Conservation (phyloP, 2,329 filamentous ascomycete genomes). For the Fonsecaea erecta region DNA sequence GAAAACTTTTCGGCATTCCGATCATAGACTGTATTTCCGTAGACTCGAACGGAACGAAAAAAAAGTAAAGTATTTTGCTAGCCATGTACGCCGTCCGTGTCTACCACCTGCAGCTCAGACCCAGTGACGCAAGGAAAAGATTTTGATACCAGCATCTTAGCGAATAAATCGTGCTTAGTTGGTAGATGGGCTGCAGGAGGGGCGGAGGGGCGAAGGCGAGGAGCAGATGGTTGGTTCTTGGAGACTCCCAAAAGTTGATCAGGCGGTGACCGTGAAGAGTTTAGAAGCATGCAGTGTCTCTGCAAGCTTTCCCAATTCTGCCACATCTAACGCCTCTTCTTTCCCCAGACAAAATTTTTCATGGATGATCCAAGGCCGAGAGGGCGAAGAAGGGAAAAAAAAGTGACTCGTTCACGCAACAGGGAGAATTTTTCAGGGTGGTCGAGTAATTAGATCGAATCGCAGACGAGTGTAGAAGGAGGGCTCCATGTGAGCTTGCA, state of each 20-base stretch:
- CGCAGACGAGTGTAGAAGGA: neutral
- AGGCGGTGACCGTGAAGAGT: slow-evolving; percentile 22
- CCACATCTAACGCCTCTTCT: slow-evolving; percentile 11
- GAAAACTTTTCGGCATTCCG: neutral
- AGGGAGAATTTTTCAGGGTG: slow-evolving; percentile 10
- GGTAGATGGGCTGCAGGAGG: neutral
- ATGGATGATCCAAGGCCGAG: slow-evolving; percentile 6
- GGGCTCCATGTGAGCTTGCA: neutral
- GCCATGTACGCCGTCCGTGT: neutral
- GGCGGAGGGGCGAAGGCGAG: neutral
- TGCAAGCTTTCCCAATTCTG: slow-evolving; percentile 13
- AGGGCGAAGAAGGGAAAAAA: slow-evolving; percentile 18
- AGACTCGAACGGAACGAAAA: slow-evolving; percentile 2
- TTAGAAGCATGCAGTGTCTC: slow-evolving; percentile 16
- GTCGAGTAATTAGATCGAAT: neutral
- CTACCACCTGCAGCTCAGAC: neutral
- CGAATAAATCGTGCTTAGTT: neutral
- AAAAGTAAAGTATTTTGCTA: slow-evolving; percentile 2
- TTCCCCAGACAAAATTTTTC: slow-evolving; percentile 29
- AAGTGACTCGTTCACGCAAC: slow-evolving; percentile 7
- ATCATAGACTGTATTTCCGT: slow-evolving; percentile 1
- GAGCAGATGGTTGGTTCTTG: neutral
- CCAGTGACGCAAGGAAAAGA: slow-evolving; percentile 8
- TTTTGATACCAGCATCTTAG: neutral
- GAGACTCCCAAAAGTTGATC: slow-evolving; percentile 1